Conservation (phyloP, 345 rosid species). For the Citrus maxima region DNA sequence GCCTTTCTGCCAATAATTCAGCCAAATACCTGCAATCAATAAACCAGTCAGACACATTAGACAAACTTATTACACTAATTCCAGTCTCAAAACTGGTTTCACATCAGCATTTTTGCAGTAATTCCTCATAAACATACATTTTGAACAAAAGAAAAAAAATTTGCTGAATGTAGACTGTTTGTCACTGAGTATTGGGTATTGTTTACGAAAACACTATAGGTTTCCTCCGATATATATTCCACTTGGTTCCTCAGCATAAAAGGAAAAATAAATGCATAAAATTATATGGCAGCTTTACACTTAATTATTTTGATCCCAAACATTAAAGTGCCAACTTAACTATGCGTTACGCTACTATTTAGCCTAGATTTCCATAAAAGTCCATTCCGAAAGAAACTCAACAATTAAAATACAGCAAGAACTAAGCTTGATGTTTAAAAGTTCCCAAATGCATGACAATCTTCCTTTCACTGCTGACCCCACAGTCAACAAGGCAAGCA, state of each 20-base stretch:
- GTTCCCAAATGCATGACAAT: neutral
- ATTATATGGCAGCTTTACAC: neutral
- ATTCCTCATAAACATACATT: neutral
- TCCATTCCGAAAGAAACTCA: neutral
- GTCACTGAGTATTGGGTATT: neutral
- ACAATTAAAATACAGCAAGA: neutral
- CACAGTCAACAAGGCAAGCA: neutral
- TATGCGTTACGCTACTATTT: neutral
- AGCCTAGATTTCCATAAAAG: neutral
- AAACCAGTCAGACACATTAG: conserved; percentile 5
- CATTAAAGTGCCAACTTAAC: neutral
- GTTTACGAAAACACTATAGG: neutral
- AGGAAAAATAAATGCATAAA: neutral
- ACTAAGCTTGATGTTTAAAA: neutral
- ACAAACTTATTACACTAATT: neutral
- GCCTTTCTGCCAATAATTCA: conserved; percentile 84
- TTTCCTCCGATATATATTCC: neutral
- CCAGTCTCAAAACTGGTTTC: neutral
- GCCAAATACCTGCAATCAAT: conserved; percentile 64
- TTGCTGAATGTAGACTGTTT: neutral
- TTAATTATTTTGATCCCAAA: neutral
- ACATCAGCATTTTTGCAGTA: neutral
- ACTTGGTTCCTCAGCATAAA: neutral
- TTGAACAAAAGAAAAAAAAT: neutral
- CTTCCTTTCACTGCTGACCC: neutral